Base-by-base conservation (phyloP, 106 monocot species). In the Allium cepa region DNA sequence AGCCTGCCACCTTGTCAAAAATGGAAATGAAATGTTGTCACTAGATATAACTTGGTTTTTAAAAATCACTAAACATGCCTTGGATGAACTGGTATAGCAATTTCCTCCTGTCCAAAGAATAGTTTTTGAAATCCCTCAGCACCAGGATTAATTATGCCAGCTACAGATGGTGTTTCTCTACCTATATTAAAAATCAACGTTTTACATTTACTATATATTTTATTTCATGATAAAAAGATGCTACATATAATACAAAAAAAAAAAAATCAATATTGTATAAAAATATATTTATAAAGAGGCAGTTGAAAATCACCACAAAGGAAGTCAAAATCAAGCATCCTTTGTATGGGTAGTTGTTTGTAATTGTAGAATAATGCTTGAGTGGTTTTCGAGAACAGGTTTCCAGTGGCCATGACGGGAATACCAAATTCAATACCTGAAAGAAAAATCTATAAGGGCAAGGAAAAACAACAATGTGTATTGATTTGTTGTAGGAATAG, bases 251-350 rank as follows among this genome's bases (percentile, higher is more conserved):
- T 22, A 22, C 22, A 22, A 22, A 22, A 22, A 22, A 22, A 22
- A 22, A 22, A 22, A 22, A 22, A 22, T 22, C 22, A 22, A 22
- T 22, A 22, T 22, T 22, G 22, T 22, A 22, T 22, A 22, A 22
- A 22, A 22, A 22, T 22, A 22, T 22, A 22, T 22, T 22, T 22
- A 53, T 17, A 49, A 9, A 49, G 64, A 65, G 17, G 18, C 8
- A 50, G 12, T 51, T 17, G 52, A 55, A 55, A 79, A 72, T 13
- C 27, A 93, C 93, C 93, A 67, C 93, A 90, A 49, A 94, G 80
- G 61, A 94, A 94, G 75, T 94, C 93, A 78, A 94, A 94, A 73
- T 94, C 93, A 67, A 94, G 93, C 93, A 89, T 94, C 67, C 93
- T 60, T 53, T 93, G 93, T 65, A 93, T 93, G 9, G 93, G 93